Evolutionary conservation across 805 yeast species (phyloP).

Genomic region (Metschnikowia proteae): DNA sequence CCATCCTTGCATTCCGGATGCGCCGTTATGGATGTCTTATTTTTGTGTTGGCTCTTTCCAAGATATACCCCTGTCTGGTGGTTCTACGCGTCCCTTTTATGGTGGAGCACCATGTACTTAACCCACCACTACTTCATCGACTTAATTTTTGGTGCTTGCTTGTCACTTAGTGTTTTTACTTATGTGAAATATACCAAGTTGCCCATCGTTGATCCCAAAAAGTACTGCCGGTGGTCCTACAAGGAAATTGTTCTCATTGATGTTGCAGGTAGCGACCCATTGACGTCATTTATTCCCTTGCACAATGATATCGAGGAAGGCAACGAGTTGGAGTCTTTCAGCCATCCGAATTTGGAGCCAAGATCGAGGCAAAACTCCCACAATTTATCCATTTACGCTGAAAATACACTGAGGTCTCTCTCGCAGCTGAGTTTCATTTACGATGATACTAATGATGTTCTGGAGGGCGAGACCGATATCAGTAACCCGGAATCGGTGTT

Average conservation of each 20-base stretch:
- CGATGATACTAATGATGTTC: conserved; percentile 3
- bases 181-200: conserved; percentile 63
- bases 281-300: conserved; percentile 18
- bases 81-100: conserved; percentile 83
- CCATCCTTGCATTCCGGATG: conserved; percentile 89
- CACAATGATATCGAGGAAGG: conserved; percentile 11
- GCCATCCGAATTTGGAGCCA: conserved; percentile 11
- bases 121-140: conserved; percentile 96
- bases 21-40: conserved; percentile 89
- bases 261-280: conserved; percentile 30
- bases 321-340: conserved; percentile 6
- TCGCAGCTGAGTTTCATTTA: conserved; percentile 6
- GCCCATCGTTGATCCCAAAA: conserved; percentile 53
- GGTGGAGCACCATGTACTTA: conserved; percentile 98
- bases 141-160: conserved; percentile 87
- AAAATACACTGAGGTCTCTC: conserved; percentile 2
- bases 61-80: conserved; percentile 59
- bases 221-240: conserved; percentile 72
- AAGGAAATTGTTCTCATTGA: conserved; percentile 28
- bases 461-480: conserved; percentile 29
- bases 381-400: neutral
- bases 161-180: conserved; percentile 67
- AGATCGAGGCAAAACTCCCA: conserved; percentile 2
- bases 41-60: conserved; percentile 82
- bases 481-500: conserved; percentile 41